phyloP scores from a whole-genome alignment of 75 land plant genomes.

The Sequoia sempervirens region DNA sequence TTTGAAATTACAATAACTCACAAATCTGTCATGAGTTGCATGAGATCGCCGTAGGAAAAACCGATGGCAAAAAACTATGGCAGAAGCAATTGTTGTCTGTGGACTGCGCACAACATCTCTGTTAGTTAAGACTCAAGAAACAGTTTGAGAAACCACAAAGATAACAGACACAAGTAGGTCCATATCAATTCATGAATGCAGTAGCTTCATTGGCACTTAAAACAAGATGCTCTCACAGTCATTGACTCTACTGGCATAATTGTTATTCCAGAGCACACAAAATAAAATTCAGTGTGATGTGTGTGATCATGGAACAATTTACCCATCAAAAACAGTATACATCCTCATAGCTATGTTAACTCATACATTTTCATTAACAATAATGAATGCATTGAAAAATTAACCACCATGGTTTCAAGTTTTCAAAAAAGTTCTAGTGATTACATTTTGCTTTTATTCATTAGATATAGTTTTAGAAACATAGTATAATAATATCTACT shows the following conservation, averaged over 20 bases:
- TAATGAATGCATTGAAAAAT: neutral
- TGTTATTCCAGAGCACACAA: neutral
- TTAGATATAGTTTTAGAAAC: neutral
- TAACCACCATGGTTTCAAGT: neutral
- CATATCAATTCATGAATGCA: neutral
- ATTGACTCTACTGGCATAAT: neutral
- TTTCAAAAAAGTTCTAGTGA: neutral
- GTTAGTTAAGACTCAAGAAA: neutral
- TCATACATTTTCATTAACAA: neutral
- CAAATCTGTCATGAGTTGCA: slow-evolving; percentile 71
- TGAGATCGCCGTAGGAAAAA: slow-evolving; percentile 65
- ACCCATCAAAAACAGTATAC: neutral
- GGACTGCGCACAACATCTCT: slow-evolving; percentile 42
- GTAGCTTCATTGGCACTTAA: neutral
- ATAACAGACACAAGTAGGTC: neutral
- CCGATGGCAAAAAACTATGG: slow-evolving; percentile 71
- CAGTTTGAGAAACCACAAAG: neutral
- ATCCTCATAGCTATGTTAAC: neutral
- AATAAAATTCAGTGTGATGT: neutral
- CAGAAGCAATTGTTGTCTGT: slow-evolving; percentile 68
- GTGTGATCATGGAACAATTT: neutral
- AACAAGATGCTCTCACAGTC: neutral
- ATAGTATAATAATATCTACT: neutral
- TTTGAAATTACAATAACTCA: slow-evolving; percentile 22
- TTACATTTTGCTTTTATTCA: neutral